A percentile compares a stretch with the other conserved stretches of the same genome.
Conservation (phyloP, 176 grass and related monocot species). For the Phoenix roebelenii region DNA sequence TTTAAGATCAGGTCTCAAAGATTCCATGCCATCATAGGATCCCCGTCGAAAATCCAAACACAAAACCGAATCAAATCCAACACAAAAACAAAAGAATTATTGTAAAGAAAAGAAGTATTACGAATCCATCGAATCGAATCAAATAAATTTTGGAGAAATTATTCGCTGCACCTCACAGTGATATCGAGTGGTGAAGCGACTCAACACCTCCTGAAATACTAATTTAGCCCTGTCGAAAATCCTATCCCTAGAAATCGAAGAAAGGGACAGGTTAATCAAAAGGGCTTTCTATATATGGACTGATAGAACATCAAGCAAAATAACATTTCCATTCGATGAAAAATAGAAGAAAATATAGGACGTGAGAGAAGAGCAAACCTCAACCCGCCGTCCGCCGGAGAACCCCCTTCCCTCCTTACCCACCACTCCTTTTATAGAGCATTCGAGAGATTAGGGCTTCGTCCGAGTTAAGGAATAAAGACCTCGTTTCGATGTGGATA, state of each 20-base stretch:
- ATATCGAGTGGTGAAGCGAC: constrained; percentile 57
- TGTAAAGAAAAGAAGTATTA: neutral
- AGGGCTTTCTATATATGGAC: neutral
- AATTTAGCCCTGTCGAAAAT: constrained; percentile 68
- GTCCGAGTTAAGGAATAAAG: too few species aligned
- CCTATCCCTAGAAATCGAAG: constrained; percentile 35
- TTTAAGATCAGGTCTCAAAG: constrained; percentile 98
- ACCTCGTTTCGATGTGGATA: too few species aligned
- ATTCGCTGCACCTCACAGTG: constrained; percentile 66
- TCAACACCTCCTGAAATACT: constrained; percentile 47
- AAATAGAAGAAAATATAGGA: too few species aligned
- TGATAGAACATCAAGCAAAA: too few species aligned
- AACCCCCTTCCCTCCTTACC: too few species aligned
- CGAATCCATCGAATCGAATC: too few species aligned
- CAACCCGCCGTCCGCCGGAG: too few species aligned
- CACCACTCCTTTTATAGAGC: neutral
- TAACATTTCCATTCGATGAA: too few species aligned
- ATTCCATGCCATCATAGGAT: constrained; percentile 85
- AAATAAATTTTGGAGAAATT: constrained; percentile 45
- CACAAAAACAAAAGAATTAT: neutral
- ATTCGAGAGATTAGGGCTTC: neutral
- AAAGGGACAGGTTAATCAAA: constrained; percentile 67
- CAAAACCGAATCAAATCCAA: neutral
- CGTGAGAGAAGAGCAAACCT: too few species aligned
- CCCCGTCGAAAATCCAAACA: neutral